These are phyloP conservation scores for Suillus hirtellus DNA, from an alignment of 768 basidiomycete species.

Conservation along the genomic window DNA sequence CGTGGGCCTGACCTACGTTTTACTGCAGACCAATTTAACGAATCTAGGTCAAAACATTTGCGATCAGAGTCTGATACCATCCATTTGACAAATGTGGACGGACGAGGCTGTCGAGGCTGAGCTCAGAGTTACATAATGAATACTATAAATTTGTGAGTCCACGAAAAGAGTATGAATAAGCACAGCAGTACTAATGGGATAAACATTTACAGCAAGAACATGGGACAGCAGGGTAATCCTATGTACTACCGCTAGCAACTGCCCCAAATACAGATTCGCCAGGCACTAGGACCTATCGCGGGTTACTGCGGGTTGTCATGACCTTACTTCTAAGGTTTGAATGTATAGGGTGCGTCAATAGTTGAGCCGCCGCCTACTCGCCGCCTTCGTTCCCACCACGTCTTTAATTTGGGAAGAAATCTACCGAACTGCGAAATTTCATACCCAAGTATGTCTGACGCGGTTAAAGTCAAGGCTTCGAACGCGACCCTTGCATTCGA, in stretches of 20 bases:
- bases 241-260: background rate
- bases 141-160: background rate
- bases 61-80: background rate
- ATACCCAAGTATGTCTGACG: slow-evolving; percentile 2
- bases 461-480: slow-evolving; percentile 3
- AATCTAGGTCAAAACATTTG: background rate
- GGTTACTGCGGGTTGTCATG: background rate
- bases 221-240: background rate
- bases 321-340: slow-evolving; percentile 1
- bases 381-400: slow-evolving; percentile 10
- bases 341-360: background rate
- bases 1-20: background rate
- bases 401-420: slow-evolving; percentile 10
- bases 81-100: background rate
- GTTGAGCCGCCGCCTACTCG: slow-evolving; percentile 2
- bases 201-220: background rate
- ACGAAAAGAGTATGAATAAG: background rate
- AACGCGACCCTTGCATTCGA: slow-evolving; percentile 2
- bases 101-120: background rate
- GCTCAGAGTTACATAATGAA: background rate
- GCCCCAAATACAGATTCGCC: background rate
- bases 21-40: background rate
- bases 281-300: background rate
- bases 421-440: slow-evolving; percentile 4
- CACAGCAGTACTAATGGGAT: background rate